Conservation (phyloP, 192 early-diverging fungal genomes). For the Entophlyctis helioformis region DNA sequence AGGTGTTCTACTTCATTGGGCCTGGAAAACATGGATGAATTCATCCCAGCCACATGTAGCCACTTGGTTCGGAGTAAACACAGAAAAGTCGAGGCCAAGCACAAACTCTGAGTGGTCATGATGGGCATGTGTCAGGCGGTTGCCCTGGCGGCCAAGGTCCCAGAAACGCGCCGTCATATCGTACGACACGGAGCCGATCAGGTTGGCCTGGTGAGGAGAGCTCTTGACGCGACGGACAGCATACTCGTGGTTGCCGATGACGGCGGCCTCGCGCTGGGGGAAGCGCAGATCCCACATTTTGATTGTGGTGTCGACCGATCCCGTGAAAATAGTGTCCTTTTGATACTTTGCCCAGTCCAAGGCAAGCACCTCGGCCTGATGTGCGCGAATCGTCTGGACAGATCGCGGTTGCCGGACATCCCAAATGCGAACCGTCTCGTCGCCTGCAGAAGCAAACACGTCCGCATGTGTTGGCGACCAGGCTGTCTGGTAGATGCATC, state of each 20-base stretch:
- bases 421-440: conserved; percentile 87
- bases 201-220: conserved; percentile 73
- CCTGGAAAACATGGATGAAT: conserved; percentile 34
- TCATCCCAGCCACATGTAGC: conserved; percentile 98
- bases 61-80: conserved; percentile 76
- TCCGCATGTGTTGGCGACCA: conserved; percentile 74
- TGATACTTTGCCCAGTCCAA: conserved; percentile 98
- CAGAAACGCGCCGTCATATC: conserved; percentile 96
- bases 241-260: conserved; percentile 80
- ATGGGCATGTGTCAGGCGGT: conserved; percentile 50
- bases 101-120: conserved; percentile 94
- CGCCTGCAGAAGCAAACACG: conserved; percentile 81
- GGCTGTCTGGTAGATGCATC: conserved; percentile 81
- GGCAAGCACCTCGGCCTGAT: conserved; percentile 76
- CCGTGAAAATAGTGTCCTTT: conserved; percentile 70
- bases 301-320: conserved; percentile 76
- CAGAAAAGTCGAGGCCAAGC: conserved; percentile 82
- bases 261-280: conserved; percentile 56
- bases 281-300: conserved; percentile 87
- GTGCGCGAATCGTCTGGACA: conserved; percentile 43
- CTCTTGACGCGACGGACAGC: conserved; percentile 86
- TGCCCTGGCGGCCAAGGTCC: conserved; percentile 45
- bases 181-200: conserved; percentile 77
- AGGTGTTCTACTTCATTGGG: too few relatives aligned
- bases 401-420: conserved; percentile 59